phyloP scores from a whole-genome alignment of 257 asterid species.

The Solanum habrochaites region DNA sequence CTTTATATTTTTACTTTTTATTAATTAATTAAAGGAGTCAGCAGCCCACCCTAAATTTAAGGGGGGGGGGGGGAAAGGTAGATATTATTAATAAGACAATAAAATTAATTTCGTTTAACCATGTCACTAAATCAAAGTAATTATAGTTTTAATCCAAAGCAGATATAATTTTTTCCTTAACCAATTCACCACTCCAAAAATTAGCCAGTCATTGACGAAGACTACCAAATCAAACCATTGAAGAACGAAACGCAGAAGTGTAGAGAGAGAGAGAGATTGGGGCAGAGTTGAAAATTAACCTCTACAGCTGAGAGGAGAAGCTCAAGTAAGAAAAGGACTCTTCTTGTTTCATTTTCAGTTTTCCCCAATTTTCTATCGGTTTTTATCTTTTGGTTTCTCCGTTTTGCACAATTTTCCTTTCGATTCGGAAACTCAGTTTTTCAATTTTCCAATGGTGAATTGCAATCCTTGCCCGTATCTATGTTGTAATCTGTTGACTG shows the following conservation, averaged over 20 bases:
- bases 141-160: background rate
- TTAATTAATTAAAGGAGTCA: background rate
- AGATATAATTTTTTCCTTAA: background rate
- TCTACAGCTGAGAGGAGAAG: background rate
- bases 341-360: background rate
- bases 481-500: background rate
- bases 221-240: background rate
- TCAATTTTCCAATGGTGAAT: background rate
- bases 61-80: background rate
- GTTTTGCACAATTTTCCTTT: background rate
- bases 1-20: no score
- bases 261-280: background rate
- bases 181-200: background rate
- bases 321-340: background rate
- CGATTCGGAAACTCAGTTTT: background rate
- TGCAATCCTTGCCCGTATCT: background rate
- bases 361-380: background rate
- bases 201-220: background rate
- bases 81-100: background rate
- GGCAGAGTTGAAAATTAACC: background rate
- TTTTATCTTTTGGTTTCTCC: background rate
- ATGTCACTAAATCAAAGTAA: background rate
- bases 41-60: background rate
- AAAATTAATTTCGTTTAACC: background rate
- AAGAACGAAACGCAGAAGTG: background rate